Evolutionary conservation across 2,329 filamentous ascomycete species (phyloP).

Genomic region (Colletotrichum sp.): DNA sequence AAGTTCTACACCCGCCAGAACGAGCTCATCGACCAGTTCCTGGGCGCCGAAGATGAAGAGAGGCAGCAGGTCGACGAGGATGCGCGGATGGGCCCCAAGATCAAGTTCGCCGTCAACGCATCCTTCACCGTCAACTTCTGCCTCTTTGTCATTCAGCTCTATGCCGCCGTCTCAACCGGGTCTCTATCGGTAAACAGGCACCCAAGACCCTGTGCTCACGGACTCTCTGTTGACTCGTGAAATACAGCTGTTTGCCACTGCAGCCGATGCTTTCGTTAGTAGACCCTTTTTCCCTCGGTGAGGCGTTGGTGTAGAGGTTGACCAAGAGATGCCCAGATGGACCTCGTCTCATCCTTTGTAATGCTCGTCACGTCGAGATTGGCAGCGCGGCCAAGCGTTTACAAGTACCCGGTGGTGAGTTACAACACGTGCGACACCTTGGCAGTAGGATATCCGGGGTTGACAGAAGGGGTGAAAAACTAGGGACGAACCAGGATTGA

Average conservation of each 20-base stretch:
- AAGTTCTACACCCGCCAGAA: conserved; percentile 55
- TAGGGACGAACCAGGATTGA: conserved; percentile 66
- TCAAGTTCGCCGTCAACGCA: conserved; percentile 58
- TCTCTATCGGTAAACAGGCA: conserved; percentile 51
- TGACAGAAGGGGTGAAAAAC: neutral
- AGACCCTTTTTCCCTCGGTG: neutral
- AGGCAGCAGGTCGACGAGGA: conserved; percentile 54
- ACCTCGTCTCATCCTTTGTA: conserved; percentile 67
- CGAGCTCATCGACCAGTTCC: conserved; percentile 55
- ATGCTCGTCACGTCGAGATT: conserved; percentile 66
- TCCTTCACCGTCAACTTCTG: conserved; percentile 57
- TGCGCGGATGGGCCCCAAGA: conserved; percentile 52
- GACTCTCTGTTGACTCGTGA: conserved; percentile 7
- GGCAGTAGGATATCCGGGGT: neutral
- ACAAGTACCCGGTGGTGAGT: conserved; percentile 65
- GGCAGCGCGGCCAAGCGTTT: conserved; percentile 63
- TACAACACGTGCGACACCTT: neutral
- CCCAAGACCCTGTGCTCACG: neutral
- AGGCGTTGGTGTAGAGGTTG: neutral
- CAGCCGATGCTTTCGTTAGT: conserved; percentile 66
- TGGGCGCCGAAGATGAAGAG: conserved; percentile 62
- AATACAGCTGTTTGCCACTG: conserved; percentile 62
- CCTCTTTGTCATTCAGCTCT: conserved; percentile 63
- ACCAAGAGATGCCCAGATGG: conserved; percentile 47
- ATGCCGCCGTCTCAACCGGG: conserved; percentile 61